Percentiles rank a stretch among this genome's conserved stretches.
Conservation (phyloP, 345 rosid species). For the Firmiana major region DNA sequence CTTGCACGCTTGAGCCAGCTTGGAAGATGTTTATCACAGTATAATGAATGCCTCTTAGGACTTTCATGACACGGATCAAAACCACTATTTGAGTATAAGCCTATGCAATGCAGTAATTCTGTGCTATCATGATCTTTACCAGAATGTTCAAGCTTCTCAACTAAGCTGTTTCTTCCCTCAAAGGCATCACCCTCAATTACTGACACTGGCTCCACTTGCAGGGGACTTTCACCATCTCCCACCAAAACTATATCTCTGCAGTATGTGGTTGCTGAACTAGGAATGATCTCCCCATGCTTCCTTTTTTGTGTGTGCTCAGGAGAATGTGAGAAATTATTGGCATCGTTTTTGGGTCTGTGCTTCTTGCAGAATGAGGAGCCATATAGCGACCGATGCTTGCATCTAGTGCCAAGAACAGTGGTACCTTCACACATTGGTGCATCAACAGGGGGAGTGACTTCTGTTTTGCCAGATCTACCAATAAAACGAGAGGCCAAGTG, state of each 20-base stretch:
- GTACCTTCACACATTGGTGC: constrained; percentile 84
- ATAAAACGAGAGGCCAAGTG: constrained; percentile 94
- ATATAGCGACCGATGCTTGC: constrained; percentile 89
- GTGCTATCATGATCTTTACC: constrained; percentile 37
- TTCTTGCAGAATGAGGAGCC: constrained; percentile 85
- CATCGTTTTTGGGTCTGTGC: constrained; percentile 63
- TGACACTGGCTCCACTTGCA: constrained; percentile 43
- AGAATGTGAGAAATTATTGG: constrained; percentile 21
- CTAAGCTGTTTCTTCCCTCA: constrained; percentile 29
- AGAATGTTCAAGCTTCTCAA: constrained; percentile 43
- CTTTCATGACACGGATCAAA: constrained; percentile 54
- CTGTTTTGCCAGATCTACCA: constrained; percentile 52
- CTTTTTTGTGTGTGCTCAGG: constrained; percentile 44
- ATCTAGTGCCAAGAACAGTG: constrained; percentile 90
- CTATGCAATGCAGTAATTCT: constrained; percentile 46
- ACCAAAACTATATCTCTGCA: constrained; percentile 48
- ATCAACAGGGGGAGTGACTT: constrained; percentile 50
- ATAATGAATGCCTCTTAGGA: constrained; percentile 68
- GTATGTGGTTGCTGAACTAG: constrained; percentile 33
- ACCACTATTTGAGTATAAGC: constrained; percentile 45
- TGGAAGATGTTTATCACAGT: constrained; percentile 93
- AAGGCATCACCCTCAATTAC: constrained; percentile 34
- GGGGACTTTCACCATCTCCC: constrained; percentile 44
- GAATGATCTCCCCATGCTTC: constrained; percentile 44
- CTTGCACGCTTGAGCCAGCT: constrained; percentile 99